Conservation (phyloP, 2,329 filamentous ascomycete genomes). For the Pseudogymnoascus sp. region DNA sequence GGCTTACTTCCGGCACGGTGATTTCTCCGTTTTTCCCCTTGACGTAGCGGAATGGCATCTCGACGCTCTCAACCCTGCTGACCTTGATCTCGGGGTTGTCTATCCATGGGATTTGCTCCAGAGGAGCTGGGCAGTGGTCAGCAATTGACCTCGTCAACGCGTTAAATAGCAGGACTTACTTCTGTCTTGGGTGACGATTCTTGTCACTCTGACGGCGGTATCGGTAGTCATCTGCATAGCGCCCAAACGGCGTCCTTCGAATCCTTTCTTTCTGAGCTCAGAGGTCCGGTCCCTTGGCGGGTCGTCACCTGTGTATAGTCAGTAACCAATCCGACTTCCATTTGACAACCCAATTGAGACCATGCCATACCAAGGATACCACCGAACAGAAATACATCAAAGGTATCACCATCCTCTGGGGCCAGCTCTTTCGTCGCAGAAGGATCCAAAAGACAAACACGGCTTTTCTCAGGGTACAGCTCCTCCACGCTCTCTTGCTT, state of each 20-base stretch:
- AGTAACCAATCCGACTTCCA: conserved; percentile 15
- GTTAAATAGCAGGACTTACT: conserved; percentile 42
- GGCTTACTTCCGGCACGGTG: conserved; percentile 78
- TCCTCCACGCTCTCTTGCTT: conserved; percentile 75
- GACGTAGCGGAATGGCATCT: conserved; percentile 98
- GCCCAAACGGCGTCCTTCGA: conserved; percentile 75
- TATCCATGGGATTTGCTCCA: conserved; percentile 72
- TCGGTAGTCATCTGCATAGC: conserved; percentile 98
- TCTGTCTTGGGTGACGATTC: conserved; percentile 77
- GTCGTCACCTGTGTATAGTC: conserved; percentile 62
- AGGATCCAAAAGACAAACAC: conserved; percentile 85
- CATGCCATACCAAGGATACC: conserved; percentile 71
- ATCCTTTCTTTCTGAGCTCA: conserved; percentile 91
- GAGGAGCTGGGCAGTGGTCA: conserved; percentile 46
- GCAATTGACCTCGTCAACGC: neutral
- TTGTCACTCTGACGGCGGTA: conserved; percentile 87
- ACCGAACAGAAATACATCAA: conserved; percentile 91
- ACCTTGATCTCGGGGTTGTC: conserved; percentile 87
- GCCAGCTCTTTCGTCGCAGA: conserved; percentile 70
- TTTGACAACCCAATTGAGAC: neutral
- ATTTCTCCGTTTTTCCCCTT: conserved; percentile 64
- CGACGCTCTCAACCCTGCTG: conserved; percentile 82
- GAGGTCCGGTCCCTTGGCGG: conserved; percentile 90
- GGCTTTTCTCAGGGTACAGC: conserved; percentile 64
- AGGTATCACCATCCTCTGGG: conserved; percentile 71